A percentile compares a stretch with the other conserved stretches of the same genome.
These are phyloP conservation scores for Phaffia australis DNA, from an alignment of 768 basidiomycete species.

Conservation along the genomic window DNA sequence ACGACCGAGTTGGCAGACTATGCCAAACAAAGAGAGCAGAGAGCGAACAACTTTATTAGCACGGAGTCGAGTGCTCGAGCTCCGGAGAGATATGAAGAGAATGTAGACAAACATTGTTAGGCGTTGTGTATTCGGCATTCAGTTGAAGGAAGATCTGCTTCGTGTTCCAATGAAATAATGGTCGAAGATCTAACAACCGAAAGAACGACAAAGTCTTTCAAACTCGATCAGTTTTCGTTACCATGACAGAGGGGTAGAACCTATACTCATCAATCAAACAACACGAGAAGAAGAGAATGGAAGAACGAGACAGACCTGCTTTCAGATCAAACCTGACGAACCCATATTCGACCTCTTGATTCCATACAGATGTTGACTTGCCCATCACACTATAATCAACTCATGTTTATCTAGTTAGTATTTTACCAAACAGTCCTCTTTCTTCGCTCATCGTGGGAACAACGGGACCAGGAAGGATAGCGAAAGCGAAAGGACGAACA, in stretches of 20 bases:
- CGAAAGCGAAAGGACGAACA: conserved; percentile 43
- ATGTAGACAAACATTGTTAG: conserved; percentile 49
- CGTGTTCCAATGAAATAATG: conserved; percentile 92
- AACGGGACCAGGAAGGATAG: not conserved
- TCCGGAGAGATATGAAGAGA: conserved; percentile 32
- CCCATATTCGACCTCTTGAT: conserved; percentile 59
- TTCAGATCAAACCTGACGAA: conserved; percentile 71
- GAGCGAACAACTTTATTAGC: not conserved
- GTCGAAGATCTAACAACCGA: conserved; percentile 53
- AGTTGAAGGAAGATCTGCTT: conserved; percentile 85
- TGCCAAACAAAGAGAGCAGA: not conserved
- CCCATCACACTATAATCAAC: conserved; percentile 23
- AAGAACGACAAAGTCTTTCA: not conserved
- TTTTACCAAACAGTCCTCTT: not conserved
- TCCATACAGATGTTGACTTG: conserved; percentile 12
- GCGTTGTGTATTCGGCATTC: conserved; percentile 67
- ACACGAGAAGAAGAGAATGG: not conserved
- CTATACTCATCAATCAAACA: not conserved
- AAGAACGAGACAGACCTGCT: conserved; percentile 49
- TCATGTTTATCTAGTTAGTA: not conserved
- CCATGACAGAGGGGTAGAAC: not conserved
- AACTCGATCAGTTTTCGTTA: not conserved
- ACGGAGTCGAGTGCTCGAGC: conserved; percentile 10
- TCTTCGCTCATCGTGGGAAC: not conserved
- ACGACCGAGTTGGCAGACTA: conserved; percentile 56